phyloP scores from a whole-genome alignment of 805 yeast genomes.

The Trichomonascus vanleenenianus region DNA sequence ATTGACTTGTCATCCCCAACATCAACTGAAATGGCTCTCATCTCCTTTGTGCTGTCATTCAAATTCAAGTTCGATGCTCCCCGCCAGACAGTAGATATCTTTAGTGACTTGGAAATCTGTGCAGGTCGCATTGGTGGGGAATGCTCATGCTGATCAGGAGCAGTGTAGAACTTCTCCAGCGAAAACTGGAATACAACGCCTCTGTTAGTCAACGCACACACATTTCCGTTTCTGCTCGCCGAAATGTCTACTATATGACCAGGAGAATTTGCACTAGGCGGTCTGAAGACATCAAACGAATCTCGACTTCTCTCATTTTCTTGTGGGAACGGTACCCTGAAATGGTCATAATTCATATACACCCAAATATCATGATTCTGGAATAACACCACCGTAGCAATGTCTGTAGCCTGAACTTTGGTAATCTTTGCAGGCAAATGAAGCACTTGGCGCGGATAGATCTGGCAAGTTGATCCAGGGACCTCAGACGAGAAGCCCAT shows the following conservation, averaged over 20 bases:
- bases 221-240: slow-evolving; percentile 16
- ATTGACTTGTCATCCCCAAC: slow-evolving; percentile 61
- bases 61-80: slow-evolving; percentile 4
- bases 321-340: slow-evolving; percentile 33
- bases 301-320: not conserved
- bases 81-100: slow-evolving; percentile 21
- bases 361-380: slow-evolving; percentile 54
- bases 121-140: slow-evolving; percentile 4
- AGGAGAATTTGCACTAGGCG: slow-evolving; percentile 3
- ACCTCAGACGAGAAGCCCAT: slow-evolving; percentile 44
- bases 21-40: slow-evolving; percentile 60
- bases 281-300: slow-evolving; percentile 16
- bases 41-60: slow-evolving; percentile 33
- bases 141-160: slow-evolving; percentile 5
- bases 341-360: slow-evolving; percentile 49
- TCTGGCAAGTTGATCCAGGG: slow-evolving; percentile 17
- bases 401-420: slow-evolving; percentile 56
- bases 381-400: slow-evolving; percentile 59
- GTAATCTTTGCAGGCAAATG: slow-evolving; percentile 43
- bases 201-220: slow-evolving; percentile 19
- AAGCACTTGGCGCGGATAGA: slow-evolving; percentile 33
- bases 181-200: slow-evolving; percentile 21
- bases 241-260: slow-evolving; percentile 17
- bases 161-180: slow-evolving; percentile 16
- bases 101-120: slow-evolving; percentile 12